A percentile compares a stretch with the other conserved stretches of the same genome.
Evolutionary conservation across 352 stramenopile species (phyloP).

Genomic region (Globisporangium recalcitrans): DNA sequence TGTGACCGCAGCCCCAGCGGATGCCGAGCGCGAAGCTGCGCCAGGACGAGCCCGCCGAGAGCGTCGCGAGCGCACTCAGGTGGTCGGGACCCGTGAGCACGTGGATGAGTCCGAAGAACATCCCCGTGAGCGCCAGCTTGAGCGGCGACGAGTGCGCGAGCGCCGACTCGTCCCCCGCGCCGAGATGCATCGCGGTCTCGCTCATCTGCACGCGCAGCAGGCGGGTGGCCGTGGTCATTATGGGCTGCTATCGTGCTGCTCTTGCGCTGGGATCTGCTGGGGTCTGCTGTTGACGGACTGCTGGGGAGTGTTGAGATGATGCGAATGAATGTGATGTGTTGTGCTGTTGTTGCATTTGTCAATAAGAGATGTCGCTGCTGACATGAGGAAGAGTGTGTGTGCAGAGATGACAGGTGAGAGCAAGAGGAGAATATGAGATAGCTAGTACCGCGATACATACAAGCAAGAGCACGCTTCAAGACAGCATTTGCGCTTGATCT

Average conservation of each 20-base stretch:
- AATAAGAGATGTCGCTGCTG: no score
- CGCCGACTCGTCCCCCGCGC: constrained; percentile 22
- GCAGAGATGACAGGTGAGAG: no score
- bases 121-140: constrained; percentile 41
- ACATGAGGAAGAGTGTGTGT: no score
- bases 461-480: no score
- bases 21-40: constrained; percentile 78
- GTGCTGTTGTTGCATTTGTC: no score
- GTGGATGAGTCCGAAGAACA: constrained; percentile 61
- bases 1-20: constrained; percentile 88
- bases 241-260: not conserved
- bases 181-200: constrained; percentile 18
- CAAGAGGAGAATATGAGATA: no score
- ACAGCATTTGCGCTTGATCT: no score
- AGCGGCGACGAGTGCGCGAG: constrained; percentile 33
- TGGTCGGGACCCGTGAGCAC: constrained; percentile 81
- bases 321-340: no score
- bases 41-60: constrained; percentile 68
- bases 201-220: constrained; percentile 34
- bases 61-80: constrained; percentile 78
- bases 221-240: constrained; percentile 10
- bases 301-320: no score
- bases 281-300: no score
- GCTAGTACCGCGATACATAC: no score
- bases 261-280: not conserved